Evolutionary conservation across 2,329 filamentous ascomycete species (phyloP).

Genomic region (Cryphonectria carpinicola): DNA sequence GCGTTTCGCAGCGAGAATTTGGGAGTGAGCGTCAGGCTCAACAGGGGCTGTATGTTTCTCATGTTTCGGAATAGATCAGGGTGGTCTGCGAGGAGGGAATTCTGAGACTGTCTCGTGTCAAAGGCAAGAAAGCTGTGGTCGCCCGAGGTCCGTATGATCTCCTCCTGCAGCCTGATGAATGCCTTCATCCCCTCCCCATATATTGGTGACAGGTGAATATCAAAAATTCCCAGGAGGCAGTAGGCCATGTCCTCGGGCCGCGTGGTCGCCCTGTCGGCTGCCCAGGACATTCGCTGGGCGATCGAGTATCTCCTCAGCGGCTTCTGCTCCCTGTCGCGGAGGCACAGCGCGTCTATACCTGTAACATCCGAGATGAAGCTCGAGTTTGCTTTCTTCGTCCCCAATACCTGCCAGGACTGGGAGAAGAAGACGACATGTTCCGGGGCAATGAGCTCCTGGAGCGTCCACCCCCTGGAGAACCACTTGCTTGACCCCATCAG

Average conservation of each 20-base stretch:
- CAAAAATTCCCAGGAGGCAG: conserved; percentile 36
- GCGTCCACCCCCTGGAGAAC: conserved; percentile 22
- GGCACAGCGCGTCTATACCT: conserved; percentile 14
- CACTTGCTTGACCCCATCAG: conserved; percentile 15
- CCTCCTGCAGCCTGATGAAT: conserved; percentile 35
- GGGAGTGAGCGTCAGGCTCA: conserved; percentile 23
- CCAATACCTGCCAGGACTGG: conserved; percentile 21
- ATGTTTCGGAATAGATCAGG: conserved; percentile 27
- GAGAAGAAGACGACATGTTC: conserved; percentile 29
- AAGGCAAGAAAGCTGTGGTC: conserved; percentile 29
- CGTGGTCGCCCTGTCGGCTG: conserved; percentile 31
- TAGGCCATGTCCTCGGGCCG: conserved; percentile 36
- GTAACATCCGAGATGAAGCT: conserved; percentile 9
- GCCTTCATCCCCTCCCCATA: conserved; percentile 37
- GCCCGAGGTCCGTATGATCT: conserved; percentile 29
- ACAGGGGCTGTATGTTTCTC: conserved; percentile 22
- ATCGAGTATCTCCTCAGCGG: conserved; percentile 22
- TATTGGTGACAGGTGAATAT: conserved; percentile 36
- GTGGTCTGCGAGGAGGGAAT: conserved; percentile 32
- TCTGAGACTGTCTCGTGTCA: conserved; percentile 26
- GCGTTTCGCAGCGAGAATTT: conserved; percentile 33
- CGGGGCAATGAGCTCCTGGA: conserved; percentile 30
- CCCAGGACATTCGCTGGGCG: conserved; percentile 36
- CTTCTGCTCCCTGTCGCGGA: conserved; percentile 11
- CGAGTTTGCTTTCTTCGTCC: conserved; percentile 15